phyloP scores from a whole-genome alignment of 176 grass and related monocot genomes.

The bread wheat (Triticum aestivum) region DNA sequence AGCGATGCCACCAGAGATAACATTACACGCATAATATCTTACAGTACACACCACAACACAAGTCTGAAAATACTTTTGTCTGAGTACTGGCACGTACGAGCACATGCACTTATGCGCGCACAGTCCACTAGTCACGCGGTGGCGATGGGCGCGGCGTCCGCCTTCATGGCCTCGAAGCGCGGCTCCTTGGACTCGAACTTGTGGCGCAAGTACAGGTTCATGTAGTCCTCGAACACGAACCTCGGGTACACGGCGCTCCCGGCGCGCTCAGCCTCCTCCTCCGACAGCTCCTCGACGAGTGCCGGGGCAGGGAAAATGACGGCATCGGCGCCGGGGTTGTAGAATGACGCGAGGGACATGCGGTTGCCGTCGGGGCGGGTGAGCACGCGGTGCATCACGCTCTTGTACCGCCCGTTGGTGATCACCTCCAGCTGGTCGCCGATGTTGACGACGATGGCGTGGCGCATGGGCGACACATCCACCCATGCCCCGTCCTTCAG shows the following conservation, averaged over 20 bases:
- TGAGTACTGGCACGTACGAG: no score
- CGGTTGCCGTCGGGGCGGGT: conserved; percentile 81
- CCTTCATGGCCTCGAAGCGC: conserved; percentile 81
- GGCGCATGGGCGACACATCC: conserved; percentile 69
- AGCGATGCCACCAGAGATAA: no score
- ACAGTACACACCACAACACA: no score
- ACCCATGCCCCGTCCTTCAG: conserved; percentile 70
- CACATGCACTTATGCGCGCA: no score
- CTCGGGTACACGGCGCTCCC: conserved; percentile 46
- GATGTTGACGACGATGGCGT: conserved; percentile 87
- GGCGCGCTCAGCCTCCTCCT: background rate
- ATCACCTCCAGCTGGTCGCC: conserved; percentile 99
- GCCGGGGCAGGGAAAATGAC: conserved; percentile 75
- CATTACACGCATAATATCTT: no score
- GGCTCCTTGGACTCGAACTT: conserved; percentile 96
- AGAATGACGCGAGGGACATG: conserved; percentile 98
- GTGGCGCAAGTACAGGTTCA: conserved; percentile 68
- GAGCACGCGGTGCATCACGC: conserved; percentile 77
- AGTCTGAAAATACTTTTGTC: no score
- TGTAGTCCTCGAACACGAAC: conserved; percentile 98
- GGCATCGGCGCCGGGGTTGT: conserved; percentile 88
- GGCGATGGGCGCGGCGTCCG: conserved; percentile 39
- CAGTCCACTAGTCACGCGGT: background rate
- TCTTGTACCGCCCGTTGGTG: conserved; percentile 97
- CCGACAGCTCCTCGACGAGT: background rate